A percentile compares a stretch with the other conserved stretches of the same genome.
Evolutionary conservation across 352 stramenopile species (phyloP).

Genomic region (Globisporangium acanthophoron): DNA sequence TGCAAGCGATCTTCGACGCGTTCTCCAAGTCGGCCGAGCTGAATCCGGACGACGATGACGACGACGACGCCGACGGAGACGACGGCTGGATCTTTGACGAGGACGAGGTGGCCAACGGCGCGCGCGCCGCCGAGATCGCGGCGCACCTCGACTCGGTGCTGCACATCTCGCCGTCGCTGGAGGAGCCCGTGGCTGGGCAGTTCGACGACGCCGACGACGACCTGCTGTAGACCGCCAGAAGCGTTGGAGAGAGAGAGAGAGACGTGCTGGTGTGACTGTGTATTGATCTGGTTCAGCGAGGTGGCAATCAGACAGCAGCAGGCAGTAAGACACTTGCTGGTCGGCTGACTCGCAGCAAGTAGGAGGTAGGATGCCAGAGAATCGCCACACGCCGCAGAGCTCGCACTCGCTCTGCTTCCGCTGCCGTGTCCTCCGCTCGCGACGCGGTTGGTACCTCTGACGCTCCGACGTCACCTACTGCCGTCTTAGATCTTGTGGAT

Average conservation of each 20-base stretch:
- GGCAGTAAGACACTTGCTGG: too few relatives aligned
- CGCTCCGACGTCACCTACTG: too few relatives aligned
- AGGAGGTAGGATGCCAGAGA: too few relatives aligned
- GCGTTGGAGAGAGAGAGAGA: too few relatives aligned
- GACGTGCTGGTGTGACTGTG: too few relatives aligned
- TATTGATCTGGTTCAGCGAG: too few relatives aligned
- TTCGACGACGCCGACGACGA: slow-evolving; percentile 74
- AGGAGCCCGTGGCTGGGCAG: slow-evolving; percentile 47
- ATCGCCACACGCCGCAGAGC: too few relatives aligned
- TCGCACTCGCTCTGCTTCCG: slow-evolving; percentile 4
- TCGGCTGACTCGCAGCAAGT: too few relatives aligned
- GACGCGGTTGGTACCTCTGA: too few relatives aligned
- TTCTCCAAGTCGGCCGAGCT: slow-evolving; percentile 81
- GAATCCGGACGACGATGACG: slow-evolving; percentile 70
- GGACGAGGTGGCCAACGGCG: slow-evolving; percentile 66
- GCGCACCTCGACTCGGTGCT: slow-evolving; percentile 71
- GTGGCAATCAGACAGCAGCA: too few relatives aligned
- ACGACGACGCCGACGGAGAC: slow-evolving; percentile 30
- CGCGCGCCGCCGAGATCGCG: slow-evolving; percentile 47
- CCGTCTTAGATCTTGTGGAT: slow-evolving; percentile 85
- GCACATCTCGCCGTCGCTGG: slow-evolving; percentile 43
- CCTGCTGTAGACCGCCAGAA: neutral
- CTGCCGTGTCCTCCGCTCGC: too few relatives aligned
- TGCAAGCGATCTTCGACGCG: slow-evolving; percentile 64
- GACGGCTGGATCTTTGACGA: slow-evolving; percentile 82